A percentile compares a stretch with the other conserved stretches of the same genome.
Evolutionary conservation across 2,329 filamentous ascomycete genomes (phyloP).

Genomic region (Pestalotiopsis sp.): DNA sequence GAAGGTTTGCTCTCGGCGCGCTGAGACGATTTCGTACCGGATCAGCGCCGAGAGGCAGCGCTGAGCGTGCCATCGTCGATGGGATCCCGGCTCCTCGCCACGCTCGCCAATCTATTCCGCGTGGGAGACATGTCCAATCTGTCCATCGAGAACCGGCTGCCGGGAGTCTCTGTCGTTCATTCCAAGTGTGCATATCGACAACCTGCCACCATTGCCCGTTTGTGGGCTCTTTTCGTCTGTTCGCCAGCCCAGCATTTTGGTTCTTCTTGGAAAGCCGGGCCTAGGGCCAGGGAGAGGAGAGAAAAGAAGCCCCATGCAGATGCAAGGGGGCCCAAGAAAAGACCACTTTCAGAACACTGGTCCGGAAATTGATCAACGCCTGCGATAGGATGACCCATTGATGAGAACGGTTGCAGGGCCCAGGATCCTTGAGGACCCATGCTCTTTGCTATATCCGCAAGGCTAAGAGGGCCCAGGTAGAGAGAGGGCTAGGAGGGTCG

Average conservation of each 20-base stretch:
- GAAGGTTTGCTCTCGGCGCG: background rate
- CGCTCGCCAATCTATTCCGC: too few relatives aligned
- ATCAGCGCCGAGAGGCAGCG: background rate
- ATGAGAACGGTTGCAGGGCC: background rate
- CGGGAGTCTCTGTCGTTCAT: too few relatives aligned
- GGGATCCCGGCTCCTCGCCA: too few relatives aligned
- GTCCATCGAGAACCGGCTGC: too few relatives aligned
- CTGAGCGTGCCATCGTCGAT: too few relatives aligned
- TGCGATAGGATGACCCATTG: background rate
- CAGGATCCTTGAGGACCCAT: background rate
- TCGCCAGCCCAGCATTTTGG: background rate
- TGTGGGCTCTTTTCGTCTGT: background rate
- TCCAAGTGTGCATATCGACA: too few relatives aligned
- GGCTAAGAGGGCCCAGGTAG: background rate
- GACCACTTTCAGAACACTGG: background rate
- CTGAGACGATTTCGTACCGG: background rate
- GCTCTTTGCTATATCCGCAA: background rate
- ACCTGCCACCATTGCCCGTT: too few relatives aligned
- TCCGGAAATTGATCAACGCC: constrained; percentile 7
- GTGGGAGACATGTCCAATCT: too few relatives aligned
- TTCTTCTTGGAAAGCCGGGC: background rate
- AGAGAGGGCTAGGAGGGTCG: background rate
- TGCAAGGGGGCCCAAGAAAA: background rate
- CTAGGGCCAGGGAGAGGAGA: background rate
- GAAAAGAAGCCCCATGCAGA: background rate